Evolutionary conservation across 2,329 filamentous ascomycete genomes (phyloP), one percentile per base, ranked within the genome.

Genomic region (Aspergillus fumigatus): DNA sequence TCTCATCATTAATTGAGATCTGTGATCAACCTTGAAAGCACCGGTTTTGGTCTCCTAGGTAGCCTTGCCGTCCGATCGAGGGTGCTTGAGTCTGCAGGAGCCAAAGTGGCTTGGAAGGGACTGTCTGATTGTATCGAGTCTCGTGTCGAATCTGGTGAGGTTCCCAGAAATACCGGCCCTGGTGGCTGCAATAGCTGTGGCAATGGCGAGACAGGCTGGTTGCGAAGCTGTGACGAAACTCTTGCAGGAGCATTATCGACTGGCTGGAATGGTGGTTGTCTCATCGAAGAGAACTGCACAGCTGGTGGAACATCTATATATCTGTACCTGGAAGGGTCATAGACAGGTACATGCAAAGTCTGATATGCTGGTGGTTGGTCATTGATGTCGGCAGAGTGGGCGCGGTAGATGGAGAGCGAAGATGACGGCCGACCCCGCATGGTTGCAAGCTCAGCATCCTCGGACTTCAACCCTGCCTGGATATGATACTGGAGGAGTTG

Each of bases 1-100:
- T 45, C 6, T 32, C 7, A 17, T 45, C 56, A 53, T 59, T 61
- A 67, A 29, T 62, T 56, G 48, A 72, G 68, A 53, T 71, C 71
- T 26, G 72, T 75, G 52, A 74, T 67, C 53, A 75, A 54, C 49
- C 66, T 66, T 26, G 72, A 70, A 26, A 75, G 54, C 9, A 71
- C 69, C 17, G 72, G 72, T 50, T 72, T 74, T 32, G 70, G 65
- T 45, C 61, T 63, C 52, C 65, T 61, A 45, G 63, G 62, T 8
- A 59, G 55, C 32, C 56, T 49, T 7, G 45, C 48, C 10, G 53
- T 59, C 48, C 53, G 52, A 35, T 52, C 53, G 32, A 26, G 51
- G 23, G 43, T 23, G 19, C 10, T 21, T 3, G 43, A 47, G 5
- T 23, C 43, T 4, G 21, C 43, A 17, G 43, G 43, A 23, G 8